Evolutionary conservation across 345 rosid genomes (phyloP), one percentile per base, ranked within the genome.

Genomic region (Gossypium rotundifolium): DNA sequence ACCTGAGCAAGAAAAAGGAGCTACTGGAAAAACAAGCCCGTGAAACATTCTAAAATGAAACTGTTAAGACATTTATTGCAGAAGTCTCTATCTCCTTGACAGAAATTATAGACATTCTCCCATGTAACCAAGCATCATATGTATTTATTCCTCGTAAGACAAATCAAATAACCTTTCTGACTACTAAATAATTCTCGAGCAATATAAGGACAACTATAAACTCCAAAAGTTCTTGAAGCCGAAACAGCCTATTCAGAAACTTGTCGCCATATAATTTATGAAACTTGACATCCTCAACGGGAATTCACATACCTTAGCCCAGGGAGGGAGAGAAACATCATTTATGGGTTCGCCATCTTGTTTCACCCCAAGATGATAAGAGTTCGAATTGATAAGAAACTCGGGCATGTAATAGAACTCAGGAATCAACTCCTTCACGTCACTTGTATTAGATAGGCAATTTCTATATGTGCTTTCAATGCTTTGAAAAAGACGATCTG

Each of bases 401-500:
- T 94, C 97, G 62, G 98, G 90, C 88, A 88, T 81, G 87, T 92
- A 92, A 80, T 85, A 94, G 85, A 94, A 94, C 84, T 94, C 98
- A 57, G 98, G 98, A 70, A 91, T 89, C 79, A 91, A 85, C 84
- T 94, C 98, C 89, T 94, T 94, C 78, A 94, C 98, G 82, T 94
- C 98, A 76, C 98, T 92, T 82, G 98, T 92, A 83, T 94, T 92
- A 71, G 98, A 89, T 73, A 94, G 90, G 79, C 98, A 94, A 81
- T 94, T 94, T 76, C 88, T 82, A 78, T 80, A 92, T 20, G 97
- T 89, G 79, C 85, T 87, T 67, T 94, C 97, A 67, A 92, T 87
- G 83, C 98, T 88, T 85, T 92, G 98, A 80, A 94, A 94, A 74
- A 94, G 97, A 76, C 98, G 93, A 87, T 94, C 97, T 25, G 98